Evolutionary conservation across 148 eudicot species (phyloP), one percentile per base, ranked within the genome.

Genomic region (Pouteria glomerata): DNA sequence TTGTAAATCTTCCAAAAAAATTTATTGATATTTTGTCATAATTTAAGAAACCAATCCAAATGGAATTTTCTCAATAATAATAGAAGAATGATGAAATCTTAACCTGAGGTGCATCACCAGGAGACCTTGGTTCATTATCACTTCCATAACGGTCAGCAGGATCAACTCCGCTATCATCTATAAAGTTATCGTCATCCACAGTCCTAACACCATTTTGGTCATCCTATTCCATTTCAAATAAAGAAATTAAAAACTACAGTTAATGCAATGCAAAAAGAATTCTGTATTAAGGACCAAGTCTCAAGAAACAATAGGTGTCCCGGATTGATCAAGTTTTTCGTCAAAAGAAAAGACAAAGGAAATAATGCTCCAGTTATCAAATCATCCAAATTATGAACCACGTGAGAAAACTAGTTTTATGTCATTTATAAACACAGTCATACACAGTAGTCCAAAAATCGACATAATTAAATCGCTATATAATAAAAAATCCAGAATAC

Each of bases 111-210:
- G 84, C 91, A 79, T 79, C 83, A 26, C 96, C 78, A 24, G 98
- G 96, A 70, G 98, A 93, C 55, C 75, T 84, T 67, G 75, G 88
- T 66, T 78, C 97, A 73, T 84, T 71, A 70, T 91, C 97, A 87
- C 86, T 82, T 57, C 74, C 85, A 73, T 93, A 89, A 44, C 87
- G 74, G 55, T 85, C 90, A 41, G 90, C 84, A 74, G 97, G 97
- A 76, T 94, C 98, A 60, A 89, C 84, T 62, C 97, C 98, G 73
- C 71, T 83, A 66, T 94, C 98, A 77, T 94, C 97, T 24, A 91
- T 91, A 80, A 94, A 94, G 81, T 91, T 91, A 71, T 89, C 98
- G 84, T 94, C 98, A 70, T 94, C 96, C 39, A 85, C 2, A 18
- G 83, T 89, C 80, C 86, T 83, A 73, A 42, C 27, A 71, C 93